Evolutionary conservation across 2,329 filamentous ascomycete genomes (phyloP), one percentile per base, ranked within the genome.

Genomic region (Pseudogymnoascus sp.): DNA sequence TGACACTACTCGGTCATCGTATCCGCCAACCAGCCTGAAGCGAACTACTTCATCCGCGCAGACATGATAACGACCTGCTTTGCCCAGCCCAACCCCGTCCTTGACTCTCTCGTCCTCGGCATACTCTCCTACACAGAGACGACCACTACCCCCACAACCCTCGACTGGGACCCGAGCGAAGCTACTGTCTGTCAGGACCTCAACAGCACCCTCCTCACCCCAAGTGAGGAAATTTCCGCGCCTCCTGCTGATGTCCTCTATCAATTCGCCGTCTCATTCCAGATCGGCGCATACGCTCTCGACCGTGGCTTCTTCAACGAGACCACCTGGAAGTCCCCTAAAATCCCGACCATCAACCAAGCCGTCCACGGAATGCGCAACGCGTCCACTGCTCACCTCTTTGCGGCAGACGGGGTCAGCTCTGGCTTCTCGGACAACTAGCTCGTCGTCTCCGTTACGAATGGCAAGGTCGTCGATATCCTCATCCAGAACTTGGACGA

Each of bases 401-500:
- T 67, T 60, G 64, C 62, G 19, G n/a, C 50, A 11, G 44, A 40
- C 2, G 68, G 68, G 0, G 67, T 71, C 3, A 76, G 90, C 11
- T 90, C 90, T 69, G 88, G 87, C 26, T 76, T 77, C 9, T 82
- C 82, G 73, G 86, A 86, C 0, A 81, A 89, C 68, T 76, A 84
- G 1, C 81, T 90, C 3, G 78, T 79, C 44, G 76, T 80, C 1
- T 80, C 79, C 64, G 71, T 78, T 65, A 61, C 67, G 1, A 68
- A 68, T 19, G 68, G 77, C 28, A 74, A 87, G 65, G 79, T 90
- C n/a, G 83, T 93, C 28, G 86, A 93, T 71, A 81, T 93, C 61
- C 76, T 91, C 17, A 77, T 93, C n/a, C 90, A 92, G 78, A 93
- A 92, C 71, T 79, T 85, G 50, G 90, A 93, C 69, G 73, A 80